Evolutionary conservation across 169 alveolate species (phyloP).

Genomic region (Neospora caninum): DNA sequence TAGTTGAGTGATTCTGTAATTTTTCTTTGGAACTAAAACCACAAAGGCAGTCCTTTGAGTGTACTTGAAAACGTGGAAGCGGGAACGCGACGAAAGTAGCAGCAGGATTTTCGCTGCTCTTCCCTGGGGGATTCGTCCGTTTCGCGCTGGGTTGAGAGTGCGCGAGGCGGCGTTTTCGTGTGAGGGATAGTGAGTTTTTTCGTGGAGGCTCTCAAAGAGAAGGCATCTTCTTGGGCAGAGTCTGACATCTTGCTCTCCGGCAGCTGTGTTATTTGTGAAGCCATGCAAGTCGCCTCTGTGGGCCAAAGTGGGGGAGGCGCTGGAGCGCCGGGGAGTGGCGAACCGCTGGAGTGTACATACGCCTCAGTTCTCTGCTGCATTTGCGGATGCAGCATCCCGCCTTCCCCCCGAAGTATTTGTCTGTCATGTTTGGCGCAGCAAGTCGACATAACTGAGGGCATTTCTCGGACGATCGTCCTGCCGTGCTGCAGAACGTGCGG

Average conservation of each 20-base stretch:
- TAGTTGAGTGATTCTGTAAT: neutral
- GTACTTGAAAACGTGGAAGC: too few relatives aligned
- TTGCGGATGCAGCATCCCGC: slow-evolving; percentile 71
- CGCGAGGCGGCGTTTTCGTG: too few relatives aligned
- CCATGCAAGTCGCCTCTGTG: neutral
- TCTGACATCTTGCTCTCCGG: too few relatives aligned
- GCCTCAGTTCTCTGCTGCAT: slow-evolving; percentile 63
- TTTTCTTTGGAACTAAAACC: neutral
- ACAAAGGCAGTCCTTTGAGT: too few relatives aligned
- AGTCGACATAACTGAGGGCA: slow-evolving; percentile 92
- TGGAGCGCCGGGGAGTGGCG: neutral
- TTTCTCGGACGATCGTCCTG: slow-evolving; percentile 82
- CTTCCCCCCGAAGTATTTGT: slow-evolving; percentile 91
- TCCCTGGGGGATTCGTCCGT: too few relatives aligned
- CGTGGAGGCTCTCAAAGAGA: too few relatives aligned
- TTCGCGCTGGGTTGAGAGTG: too few relatives aligned
- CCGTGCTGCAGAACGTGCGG: slow-evolving; percentile 91
- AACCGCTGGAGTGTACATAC: neutral
- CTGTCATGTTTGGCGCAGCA: slow-evolving; percentile 88
- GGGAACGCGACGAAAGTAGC: too few relatives aligned
- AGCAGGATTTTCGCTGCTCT: too few relatives aligned
- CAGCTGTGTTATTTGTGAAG: neutral
- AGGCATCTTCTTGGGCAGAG: too few relatives aligned
- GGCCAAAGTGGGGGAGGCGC: neutral
- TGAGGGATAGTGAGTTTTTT: too few relatives aligned